These are phyloP conservation scores for Leccinum subgranulosum DNA, from an alignment of 768 basidiomycete genomes.

Conservation along the genomic window DNA sequence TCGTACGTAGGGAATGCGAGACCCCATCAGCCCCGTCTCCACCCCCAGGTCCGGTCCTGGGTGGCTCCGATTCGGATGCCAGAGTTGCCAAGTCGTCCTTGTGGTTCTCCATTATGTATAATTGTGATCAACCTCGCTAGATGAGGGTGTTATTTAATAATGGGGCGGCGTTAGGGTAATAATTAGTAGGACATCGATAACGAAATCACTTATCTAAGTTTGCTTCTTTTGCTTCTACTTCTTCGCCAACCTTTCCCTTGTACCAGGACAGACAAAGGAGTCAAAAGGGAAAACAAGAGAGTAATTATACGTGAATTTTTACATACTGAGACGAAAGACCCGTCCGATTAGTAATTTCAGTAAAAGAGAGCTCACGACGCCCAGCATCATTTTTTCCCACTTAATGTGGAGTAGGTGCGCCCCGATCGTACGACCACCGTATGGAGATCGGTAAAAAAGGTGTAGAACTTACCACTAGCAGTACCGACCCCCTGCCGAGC, in stretches of 20 bases:
- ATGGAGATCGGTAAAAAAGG: background rate
- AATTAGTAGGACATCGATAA: constrained; percentile 75
- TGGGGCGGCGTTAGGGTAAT: constrained; percentile 78
- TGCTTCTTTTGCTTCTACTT: constrained; percentile 9
- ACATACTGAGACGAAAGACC: constrained; percentile 62
- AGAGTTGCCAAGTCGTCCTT: constrained; percentile 1
- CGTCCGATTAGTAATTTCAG: constrained; percentile 66
- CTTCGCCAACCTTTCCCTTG: background rate
- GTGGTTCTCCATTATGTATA: constrained; percentile 52
- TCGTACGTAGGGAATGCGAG: background rate
- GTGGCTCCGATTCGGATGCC: background rate
- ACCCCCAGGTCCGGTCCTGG: background rate
- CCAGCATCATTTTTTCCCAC: constrained; percentile 35
- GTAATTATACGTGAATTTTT: constrained; percentile 13
- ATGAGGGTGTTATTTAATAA: constrained; percentile 86
- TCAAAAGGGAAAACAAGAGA: background rate
- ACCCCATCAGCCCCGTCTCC: background rate
- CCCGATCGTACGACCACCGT: background rate
- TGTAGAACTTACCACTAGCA: background rate
- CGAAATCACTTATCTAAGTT: constrained; percentile 85
- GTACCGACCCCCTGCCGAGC: background rate
- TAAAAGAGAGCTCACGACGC: constrained; percentile 51
- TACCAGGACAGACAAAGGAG: background rate
- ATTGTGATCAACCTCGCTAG: constrained; percentile 97
- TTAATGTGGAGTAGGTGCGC: constrained; percentile 88